Evolutionary conservation across 2,329 filamentous ascomycete genomes (phyloP), one percentile per base, ranked within the genome.

Genomic region (Epichloe gansuensis): DNA sequence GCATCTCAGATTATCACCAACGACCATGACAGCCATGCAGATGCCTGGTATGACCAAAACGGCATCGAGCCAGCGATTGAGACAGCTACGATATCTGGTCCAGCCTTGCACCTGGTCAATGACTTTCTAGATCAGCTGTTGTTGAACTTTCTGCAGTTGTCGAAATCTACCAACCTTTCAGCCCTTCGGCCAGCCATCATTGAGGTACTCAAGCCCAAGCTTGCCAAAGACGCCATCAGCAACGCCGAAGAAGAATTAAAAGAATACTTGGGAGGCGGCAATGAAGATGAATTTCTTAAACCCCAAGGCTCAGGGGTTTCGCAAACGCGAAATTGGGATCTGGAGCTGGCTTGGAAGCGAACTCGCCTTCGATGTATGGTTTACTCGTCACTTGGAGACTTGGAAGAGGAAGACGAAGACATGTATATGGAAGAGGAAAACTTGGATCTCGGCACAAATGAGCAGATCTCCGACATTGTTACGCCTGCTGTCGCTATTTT

Each of bases 401-500:
- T 98, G 78, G 94, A 98, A 67, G 93, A 98, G 70, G 91, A 97
- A 59, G 93, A 98, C 59, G 93, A 97, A 67, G 91, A 96, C 63
- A 82, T 83, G 49, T 88, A 88, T 63, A 86, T 94, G 65, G 83
- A 90, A 58, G 82, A 89, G 61, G 89, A 93, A 53, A 80, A 87
- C 42, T 75, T 91, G 11, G 79, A 82, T 39, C 72, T 76, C 47
- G 75, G 75, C 50, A 72, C 70, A 25, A 72, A 77, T 42, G 81
- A 83, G 54, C 72, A 77, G 38, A 69, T 78, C 38, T 80, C 82
- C 48, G 85, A 84, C 53, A 77, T 83, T 47, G 86, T 97, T 21
- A 94, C 90, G 0, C 91, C 93, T 34, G 86, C 91, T 0, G 88
- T 94, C 13, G 91, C 93, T 54, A 97, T 98, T 58, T 98, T 97